Evolutionary conservation across 495 filamentous ascomycete genomes (phyloP).

Genomic region (Choiromyces venosus): DNA sequence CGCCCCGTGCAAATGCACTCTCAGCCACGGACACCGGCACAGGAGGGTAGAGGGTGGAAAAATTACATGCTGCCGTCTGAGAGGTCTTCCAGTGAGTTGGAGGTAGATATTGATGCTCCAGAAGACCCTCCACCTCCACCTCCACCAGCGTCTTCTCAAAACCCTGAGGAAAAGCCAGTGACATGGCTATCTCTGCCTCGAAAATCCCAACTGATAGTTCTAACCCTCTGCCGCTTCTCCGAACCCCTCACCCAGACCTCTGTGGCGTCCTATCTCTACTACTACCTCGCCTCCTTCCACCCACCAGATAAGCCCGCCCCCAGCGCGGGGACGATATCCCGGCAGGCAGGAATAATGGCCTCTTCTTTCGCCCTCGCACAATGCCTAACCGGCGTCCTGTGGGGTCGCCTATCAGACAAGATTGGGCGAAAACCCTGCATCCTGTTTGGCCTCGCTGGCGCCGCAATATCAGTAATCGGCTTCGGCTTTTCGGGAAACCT

Average conservation of each 20-base stretch:
- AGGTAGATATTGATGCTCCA: neutral
- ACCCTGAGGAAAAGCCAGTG: constrained; percentile 4
- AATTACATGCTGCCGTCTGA: neutral
- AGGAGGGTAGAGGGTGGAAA: neutral
- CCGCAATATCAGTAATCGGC: constrained; percentile 69
- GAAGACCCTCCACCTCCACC: constrained; percentile 10
- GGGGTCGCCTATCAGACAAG: constrained; percentile 75
- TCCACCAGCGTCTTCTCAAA: neutral
- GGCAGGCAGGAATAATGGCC: constrained; percentile 70
- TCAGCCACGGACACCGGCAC: neutral
- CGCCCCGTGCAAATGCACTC: neutral
- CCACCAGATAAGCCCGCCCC: constrained; percentile 12
- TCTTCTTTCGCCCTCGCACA: constrained; percentile 78
- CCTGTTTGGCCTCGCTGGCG: constrained; percentile 71
- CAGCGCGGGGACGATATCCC: constrained; percentile 19
- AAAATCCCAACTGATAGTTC: constrained; percentile 28
- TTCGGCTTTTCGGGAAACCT: constrained; percentile 79
- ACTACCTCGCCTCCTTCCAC: constrained; percentile 29
- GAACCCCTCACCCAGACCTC: constrained; percentile 85
- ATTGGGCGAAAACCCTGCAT: constrained; percentile 81
- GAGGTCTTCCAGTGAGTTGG: neutral
- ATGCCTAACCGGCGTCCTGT: constrained; percentile 74
- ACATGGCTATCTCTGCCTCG: constrained; percentile 27
- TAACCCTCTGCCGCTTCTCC: constrained; percentile 70
- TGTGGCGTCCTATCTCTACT: constrained; percentile 79